Conservation (phyloP, 352 stramenopile genomes). For the Globisporangium ultimum region DNA sequence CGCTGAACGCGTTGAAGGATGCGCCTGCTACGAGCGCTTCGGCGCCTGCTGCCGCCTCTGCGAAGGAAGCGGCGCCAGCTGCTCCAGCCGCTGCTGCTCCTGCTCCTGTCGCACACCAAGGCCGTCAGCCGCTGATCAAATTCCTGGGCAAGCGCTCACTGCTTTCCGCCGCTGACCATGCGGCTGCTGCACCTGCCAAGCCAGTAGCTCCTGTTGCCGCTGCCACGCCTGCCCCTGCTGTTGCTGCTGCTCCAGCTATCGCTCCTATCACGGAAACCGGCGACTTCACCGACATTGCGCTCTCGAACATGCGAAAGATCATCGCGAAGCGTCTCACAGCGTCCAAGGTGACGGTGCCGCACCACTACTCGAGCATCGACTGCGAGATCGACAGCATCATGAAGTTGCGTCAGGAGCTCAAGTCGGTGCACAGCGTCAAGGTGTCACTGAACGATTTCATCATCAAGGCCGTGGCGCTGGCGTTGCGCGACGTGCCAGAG, state of each 20-base stretch:
- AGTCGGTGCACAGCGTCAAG: constrained; percentile 92
- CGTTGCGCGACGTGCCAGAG: constrained; percentile 96
- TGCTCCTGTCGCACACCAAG: constrained; percentile 15
- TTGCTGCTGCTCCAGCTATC: constrained; percentile 1
- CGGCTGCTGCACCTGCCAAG: constrained; percentile 9
- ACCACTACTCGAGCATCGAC: constrained; percentile 97
- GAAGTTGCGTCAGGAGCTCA: constrained; percentile 92
- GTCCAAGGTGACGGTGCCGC: constrained; percentile 95
- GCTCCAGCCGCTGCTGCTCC: constrained; percentile 8
- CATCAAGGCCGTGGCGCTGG: constrained; percentile 96
- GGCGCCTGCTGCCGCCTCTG: constrained; percentile 4
- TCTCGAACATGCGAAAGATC: constrained; percentile 98
- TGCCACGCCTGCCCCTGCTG: constrained; percentile 9
- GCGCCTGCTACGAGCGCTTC: constrained; percentile 18
- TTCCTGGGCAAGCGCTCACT: constrained; percentile 84
- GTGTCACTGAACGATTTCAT: constrained; percentile 99
- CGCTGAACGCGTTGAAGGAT: constrained; percentile 40
- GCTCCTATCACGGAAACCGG: constrained; percentile 12
- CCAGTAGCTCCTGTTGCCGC: constrained; percentile 12
- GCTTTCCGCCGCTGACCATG: constrained; percentile 25
- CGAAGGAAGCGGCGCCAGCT: constrained; percentile 9
- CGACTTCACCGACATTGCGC: constrained; percentile 81
- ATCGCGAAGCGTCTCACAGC: constrained; percentile 97
- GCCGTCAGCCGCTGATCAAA: constrained; percentile 72
- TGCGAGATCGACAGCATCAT: constrained; percentile 93